Percentiles rank a stretch among this genome's conserved stretches.
phyloP scores from a whole-genome alignment of 2,329 filamentous ascomycete species.

The Bipolaris cookei region DNA sequence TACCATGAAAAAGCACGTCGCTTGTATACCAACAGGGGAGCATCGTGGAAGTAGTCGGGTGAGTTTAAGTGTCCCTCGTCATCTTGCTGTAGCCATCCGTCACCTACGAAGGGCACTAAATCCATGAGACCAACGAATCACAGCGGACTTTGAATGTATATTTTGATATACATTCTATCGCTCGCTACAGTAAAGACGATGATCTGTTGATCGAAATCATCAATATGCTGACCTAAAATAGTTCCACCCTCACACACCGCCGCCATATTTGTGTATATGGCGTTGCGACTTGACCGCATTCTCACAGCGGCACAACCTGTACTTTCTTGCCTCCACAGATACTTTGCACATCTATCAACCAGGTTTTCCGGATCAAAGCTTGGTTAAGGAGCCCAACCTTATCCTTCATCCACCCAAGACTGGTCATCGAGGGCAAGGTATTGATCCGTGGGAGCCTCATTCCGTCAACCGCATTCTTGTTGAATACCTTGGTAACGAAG shows the following conservation, averaged over 20 bases:
- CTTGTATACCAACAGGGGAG: slow-evolving; percentile 33
- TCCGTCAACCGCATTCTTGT: slow-evolving; percentile 55
- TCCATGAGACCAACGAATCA: neutral
- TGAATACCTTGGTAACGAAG: slow-evolving; percentile 54
- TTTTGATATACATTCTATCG: neutral
- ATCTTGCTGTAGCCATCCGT: neutral
- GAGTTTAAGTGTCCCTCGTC: slow-evolving; percentile 14
- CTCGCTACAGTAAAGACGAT: too few species aligned
- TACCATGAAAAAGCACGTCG: slow-evolving; percentile 26
- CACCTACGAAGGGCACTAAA: neutral
- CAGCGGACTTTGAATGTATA: neutral
- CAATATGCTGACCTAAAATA: slow-evolving; percentile 12
- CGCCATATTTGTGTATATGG: slow-evolving; percentile 44
- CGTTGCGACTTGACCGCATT: slow-evolving; percentile 56
- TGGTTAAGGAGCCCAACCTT: slow-evolving; percentile 46
- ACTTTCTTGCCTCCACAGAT: slow-evolving; percentile 54
- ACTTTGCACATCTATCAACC: slow-evolving; percentile 54
- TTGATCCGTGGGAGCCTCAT: slow-evolving; percentile 51
- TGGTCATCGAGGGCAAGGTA: slow-evolving; percentile 23
- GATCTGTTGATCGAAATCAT: neutral
- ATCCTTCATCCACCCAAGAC: slow-evolving; percentile 50
- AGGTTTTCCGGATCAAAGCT: slow-evolving; percentile 50
- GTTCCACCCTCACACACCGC: slow-evolving; percentile 19
- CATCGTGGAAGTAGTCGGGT: slow-evolving; percentile 35
- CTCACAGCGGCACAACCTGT: slow-evolving; percentile 56